Base-by-base conservation (phyloP, 495 filamentous ascomycete genomes). In the Daldinia bambusicola region DNA sequence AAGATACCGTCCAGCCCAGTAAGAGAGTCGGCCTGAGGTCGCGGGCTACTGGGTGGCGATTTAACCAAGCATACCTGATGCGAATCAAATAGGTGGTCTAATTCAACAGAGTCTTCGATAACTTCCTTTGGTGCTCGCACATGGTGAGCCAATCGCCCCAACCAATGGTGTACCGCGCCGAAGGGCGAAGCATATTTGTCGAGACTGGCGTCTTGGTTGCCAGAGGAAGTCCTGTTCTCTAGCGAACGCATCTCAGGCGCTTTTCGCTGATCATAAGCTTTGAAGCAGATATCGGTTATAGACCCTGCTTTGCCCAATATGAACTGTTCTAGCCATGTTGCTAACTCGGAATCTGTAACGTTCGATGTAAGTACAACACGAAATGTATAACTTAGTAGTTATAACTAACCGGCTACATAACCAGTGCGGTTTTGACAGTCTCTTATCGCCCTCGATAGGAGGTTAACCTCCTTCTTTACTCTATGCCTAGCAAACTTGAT, bases 61-160 rank as follows among this genome's bases (percentile, higher is more conserved):
- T 16, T 13, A 48, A 69, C 34, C 3, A 57, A 13, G 13, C 58
- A 13, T 18, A 73, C 30, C 6, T 66, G 6, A 22, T 66, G 69
- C 14, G 6, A 56, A 13, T 69, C 56, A 6, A 72, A 56, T 34
- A 73, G 20, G 40, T 58, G 51, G 30, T 12, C 20, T 20, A 69
- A 36, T 40, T 31, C 41, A 2, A 45, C 32, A 32, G 59, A 55
- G 30, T 73, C 70, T 14, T 65, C 61, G 40, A 73, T 43, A 16
- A 69, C 57, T 34, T 72, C 50, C 6, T 61, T 63, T 6, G 70
- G 55, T 14, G 64, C 65, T 4, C 70, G 45, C n/a, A 73, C 59
- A 51, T 69, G 70, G 20, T 66, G 34, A 58, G 65, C 65, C 34
- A 73, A 43, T 4, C 70, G 61, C n/a, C 70, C 70, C 20, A 69